Percentiles rank a stretch among this genome's conserved stretches.
phyloP scores from a whole-genome alignment of 352 stramenopile genomes.

The Globisporangium parvum region DNA sequence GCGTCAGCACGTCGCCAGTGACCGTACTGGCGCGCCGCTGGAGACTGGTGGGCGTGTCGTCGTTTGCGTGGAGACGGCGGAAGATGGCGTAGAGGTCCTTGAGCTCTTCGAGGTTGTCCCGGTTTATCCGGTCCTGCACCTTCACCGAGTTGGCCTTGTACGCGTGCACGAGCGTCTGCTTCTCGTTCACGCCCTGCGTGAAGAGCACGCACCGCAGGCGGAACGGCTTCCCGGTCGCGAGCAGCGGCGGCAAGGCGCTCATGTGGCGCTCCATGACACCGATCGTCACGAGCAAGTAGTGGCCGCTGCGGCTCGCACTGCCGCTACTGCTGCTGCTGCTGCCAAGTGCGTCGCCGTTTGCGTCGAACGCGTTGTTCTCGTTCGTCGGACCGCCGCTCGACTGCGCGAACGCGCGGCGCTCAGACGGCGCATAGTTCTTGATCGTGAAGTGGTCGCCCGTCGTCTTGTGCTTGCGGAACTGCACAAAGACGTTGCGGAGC shows the following conservation, averaged over 20 bases:
- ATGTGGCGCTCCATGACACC: constrained; percentile 48
- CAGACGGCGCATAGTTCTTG: constrained; percentile 47
- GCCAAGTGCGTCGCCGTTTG: constrained; percentile 7
- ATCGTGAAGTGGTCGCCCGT: constrained; percentile 46
- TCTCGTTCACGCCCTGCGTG: constrained; percentile 80
- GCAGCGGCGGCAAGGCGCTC: constrained; percentile 34
- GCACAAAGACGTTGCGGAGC: constrained; percentile 73
- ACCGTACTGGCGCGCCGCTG: constrained; percentile 14
- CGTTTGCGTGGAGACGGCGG: constrained; percentile 17
- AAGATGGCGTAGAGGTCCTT: constrained; percentile 58
- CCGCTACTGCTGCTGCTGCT: background rate
- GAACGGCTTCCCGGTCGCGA: constrained; percentile 43
- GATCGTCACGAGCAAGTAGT: constrained; percentile 61
- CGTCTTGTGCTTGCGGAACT: constrained; percentile 50
- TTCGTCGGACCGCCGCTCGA: constrained; percentile 7
- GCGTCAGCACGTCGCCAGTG: constrained; percentile 9
- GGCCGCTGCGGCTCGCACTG: constrained; percentile 4
- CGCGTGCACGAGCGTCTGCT: constrained; percentile 76
- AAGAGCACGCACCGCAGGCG: constrained; percentile 68
- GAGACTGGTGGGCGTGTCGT: constrained; percentile 2
- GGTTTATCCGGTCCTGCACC: constrained; percentile 76
- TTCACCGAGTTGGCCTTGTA: constrained; percentile 72
- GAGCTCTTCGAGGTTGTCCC: constrained; percentile 67
- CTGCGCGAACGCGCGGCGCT: constrained; percentile 17
- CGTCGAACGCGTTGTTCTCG: constrained; percentile 8